Percentiles rank a stretch among this genome's conserved stretches.
Evolutionary conservation across 2,329 filamentous ascomycete species (phyloP).

Genomic region (Colletotrichum lindemuthianum): DNA sequence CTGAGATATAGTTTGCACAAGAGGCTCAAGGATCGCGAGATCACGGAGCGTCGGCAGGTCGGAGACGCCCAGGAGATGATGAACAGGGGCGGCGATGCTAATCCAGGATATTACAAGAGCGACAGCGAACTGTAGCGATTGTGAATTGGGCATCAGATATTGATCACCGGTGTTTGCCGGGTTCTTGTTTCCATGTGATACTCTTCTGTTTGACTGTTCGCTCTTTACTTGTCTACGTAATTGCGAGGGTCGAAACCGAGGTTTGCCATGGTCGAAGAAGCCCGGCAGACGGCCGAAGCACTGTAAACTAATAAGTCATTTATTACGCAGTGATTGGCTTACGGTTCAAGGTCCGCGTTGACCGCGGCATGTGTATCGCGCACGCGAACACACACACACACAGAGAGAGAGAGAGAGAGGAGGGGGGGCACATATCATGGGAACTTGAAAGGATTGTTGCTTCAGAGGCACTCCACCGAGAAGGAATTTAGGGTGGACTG

Average conservation of each 20-base stretch:
- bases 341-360: conserved; percentile 1
- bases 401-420: not conserved
- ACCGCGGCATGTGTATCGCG: conserved; percentile 2
- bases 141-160: not conserved
- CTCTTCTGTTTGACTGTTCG: not conserved
- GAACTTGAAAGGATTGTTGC: too few species aligned
- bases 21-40: conserved; percentile 76
- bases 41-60: conserved; percentile 89
- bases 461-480: too few species aligned
- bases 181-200: not conserved
- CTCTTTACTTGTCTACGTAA: not conserved
- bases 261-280: not conserved
- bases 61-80: conserved; percentile 86
- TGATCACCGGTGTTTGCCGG: conserved; percentile 11
- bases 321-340: conserved; percentile 1
- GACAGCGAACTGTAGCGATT: conserved; percentile 48
- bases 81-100: conserved; percentile 55
- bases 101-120: conserved; percentile 40
- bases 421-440: too few species aligned
- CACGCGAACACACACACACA: not conserved
- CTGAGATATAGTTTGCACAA: conserved; percentile 70
- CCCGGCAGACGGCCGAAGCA: conserved; percentile 5
- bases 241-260: too few species aligned
- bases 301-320: conserved; percentile 14
- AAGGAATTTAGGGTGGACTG: too few species aligned